Evolutionary conservation across 139 green algal species (phyloP), one percentile per base, ranked within the genome.

Genomic region (Chlorella sorokiniana): DNA sequence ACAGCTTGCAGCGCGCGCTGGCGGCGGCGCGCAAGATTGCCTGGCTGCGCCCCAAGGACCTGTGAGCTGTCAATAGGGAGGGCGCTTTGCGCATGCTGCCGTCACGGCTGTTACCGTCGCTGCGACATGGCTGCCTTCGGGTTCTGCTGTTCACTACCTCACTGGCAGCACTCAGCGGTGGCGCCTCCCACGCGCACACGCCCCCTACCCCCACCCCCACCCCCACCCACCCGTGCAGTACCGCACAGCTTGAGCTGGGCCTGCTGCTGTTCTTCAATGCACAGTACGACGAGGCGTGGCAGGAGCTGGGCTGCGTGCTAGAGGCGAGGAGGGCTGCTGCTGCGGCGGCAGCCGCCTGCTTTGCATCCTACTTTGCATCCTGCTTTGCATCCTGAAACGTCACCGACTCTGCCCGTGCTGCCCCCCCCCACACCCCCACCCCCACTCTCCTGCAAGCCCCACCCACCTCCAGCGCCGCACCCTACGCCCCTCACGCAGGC

Each of bases 241-340:
- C 23, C 7, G 75, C 59, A 0, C 59, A 42, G 59, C 75, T 70
- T 29, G 40, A 81, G 40, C 45, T 62, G 20, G 29, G 20, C 18
- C 41, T 81, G 40, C 64, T 69, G 29, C 75, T 72, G 25, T 71
- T 42, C 59, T 81, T 70, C 31, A 41, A 45, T 41, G 59, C 59
- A 41, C 75, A 41, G 41, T 81, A 81, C 75, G 75, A 70, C 14
- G 75, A 81, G 1, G 75, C 75, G 14, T 81, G 75, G 75, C 62
- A 59, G 59, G 75, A 81, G 59, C 56, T 81, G 75, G 75, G 75
- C 56, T 72, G 59, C 75, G 59, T 72, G 40, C 59, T 81, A 40
- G 38, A 81, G 75, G 75, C 33, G 37, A 22, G 18, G 9, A 14
- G 31, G 5, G 41, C n/a, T 42, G n/a, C 8, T 40, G 8, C n/a